A percentile compares a stretch with the other conserved stretches of the same genome.
Conservation (phyloP, 129 eudicot species). For the Solidago caesia region DNA sequence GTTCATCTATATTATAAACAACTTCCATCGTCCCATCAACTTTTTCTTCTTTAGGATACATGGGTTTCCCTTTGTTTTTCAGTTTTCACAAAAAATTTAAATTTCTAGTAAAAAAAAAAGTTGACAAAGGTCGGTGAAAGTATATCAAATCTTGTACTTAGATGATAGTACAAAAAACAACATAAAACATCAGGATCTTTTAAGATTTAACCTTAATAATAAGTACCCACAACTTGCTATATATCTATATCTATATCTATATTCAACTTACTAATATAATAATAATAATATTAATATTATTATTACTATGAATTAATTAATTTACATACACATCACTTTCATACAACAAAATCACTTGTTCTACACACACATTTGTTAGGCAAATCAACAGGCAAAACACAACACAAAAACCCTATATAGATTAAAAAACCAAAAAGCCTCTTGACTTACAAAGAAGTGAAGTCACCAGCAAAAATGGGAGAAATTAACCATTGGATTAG, state of each 20-base stretch:
- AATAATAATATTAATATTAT: not conserved
- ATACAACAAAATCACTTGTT: not conserved
- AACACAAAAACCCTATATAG: conserved; percentile 13
- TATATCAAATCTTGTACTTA: conserved; percentile 30
- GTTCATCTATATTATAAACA: conserved; percentile 12
- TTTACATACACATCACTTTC: conserved; percentile 15
- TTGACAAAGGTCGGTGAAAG: conserved; percentile 11
- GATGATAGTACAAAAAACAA: conserved; percentile 60
- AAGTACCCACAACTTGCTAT: conserved; percentile 19
- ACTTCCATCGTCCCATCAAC: conserved; percentile 19
- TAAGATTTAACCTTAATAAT: conserved; percentile 14
- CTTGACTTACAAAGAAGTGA: not conserved
- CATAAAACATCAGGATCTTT: conserved; percentile 74
- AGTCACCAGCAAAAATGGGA: too few relatives aligned
- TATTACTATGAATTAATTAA: not conserved
- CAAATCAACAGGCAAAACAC: too few relatives aligned
- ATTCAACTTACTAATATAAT: not conserved
- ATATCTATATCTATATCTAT: not conserved
- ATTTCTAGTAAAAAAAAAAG: not conserved
- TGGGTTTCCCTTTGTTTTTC: not conserved
- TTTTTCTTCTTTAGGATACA: conserved; percentile 40
- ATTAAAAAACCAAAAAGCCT: not conserved
- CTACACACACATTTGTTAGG: conserved; percentile 12
- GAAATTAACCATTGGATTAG: conserved; percentile 1
- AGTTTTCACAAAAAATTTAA: not conserved